Percentiles rank a stretch among this genome's conserved stretches.
Conservation (phyloP, 2,329 filamentous ascomycete species). For the Sclerotinia spermophila region DNA sequence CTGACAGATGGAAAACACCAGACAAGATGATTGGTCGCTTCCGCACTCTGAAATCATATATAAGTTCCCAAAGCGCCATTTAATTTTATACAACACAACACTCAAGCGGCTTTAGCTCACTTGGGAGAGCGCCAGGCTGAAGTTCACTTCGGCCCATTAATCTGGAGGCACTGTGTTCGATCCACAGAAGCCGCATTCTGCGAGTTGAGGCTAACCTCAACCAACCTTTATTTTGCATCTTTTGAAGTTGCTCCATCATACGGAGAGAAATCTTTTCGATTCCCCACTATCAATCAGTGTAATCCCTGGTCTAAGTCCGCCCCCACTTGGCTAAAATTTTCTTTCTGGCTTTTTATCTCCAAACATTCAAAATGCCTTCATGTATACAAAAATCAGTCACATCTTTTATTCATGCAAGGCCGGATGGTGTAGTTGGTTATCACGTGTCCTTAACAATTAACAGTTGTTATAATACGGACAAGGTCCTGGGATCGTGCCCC, state of each 20-base stretch:
- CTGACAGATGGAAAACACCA: not conserved
- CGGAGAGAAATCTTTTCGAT: not conserved
- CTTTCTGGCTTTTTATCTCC: not conserved
- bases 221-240: not conserved
- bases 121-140: not conserved
- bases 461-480: not conserved
- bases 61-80: too few relatives aligned
- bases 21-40: not conserved
- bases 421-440: conserved; percentile 7
- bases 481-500: conserved; percentile 7
- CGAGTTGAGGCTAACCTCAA: not conserved
- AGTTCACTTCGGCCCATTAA: not conserved
- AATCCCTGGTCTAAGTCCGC: not conserved
- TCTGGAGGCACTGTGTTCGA: not conserved
- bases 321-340: not conserved
- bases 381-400: fast-evolving
- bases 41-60: not conserved
- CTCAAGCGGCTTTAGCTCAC: not conserved
- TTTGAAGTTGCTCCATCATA: not conserved
- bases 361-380: fast-evolving
- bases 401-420: not conserved
- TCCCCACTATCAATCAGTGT: not conserved
- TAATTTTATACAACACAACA: not conserved
- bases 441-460: not conserved
- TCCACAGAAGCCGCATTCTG: not conserved